phyloP scores from a whole-genome alignment of 1,284 basidiomycete genomes.

The Xerocomus nothofagi region DNA sequence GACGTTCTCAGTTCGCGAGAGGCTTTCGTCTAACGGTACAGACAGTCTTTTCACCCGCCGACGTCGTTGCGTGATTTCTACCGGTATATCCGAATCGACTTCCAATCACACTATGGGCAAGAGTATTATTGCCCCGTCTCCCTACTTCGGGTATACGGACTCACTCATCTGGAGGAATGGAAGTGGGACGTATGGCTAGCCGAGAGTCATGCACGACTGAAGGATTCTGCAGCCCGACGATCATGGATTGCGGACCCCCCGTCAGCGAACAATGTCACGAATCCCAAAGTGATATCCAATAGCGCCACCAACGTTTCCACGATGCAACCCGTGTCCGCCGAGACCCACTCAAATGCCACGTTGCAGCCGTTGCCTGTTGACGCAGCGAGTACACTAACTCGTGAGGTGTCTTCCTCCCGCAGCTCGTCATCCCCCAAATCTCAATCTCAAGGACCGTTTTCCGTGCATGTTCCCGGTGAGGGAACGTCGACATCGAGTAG shows the following conservation, averaged over 20 bases:
- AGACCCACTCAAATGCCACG: neutral
- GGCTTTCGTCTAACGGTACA: neutral
- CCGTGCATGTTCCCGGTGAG: neutral
- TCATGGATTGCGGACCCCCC: conserved; percentile 4
- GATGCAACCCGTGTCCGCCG: neutral
- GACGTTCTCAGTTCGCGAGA: conserved; percentile 21
- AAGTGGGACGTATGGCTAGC: conserved; percentile 82
- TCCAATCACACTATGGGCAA: conserved; percentile 89
- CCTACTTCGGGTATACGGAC: conserved; percentile 90
- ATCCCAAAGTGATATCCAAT: conserved; percentile 3
- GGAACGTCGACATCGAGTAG: neutral
- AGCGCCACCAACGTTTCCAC: conserved; percentile 6
- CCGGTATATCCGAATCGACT: conserved; percentile 93
- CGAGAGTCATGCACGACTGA: conserved; percentile 52
- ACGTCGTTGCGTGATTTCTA: conserved; percentile 78
- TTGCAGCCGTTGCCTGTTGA: neutral
- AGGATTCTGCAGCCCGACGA: conserved; percentile 16
- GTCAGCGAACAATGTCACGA: neutral
- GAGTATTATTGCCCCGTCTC: conserved; percentile 98
- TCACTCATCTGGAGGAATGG: conserved; percentile 96
- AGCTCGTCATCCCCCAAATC: neutral
- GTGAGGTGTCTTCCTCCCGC: neutral
- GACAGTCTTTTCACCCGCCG: conserved; percentile 76
- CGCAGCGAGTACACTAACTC: neutral
- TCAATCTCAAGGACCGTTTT: neutral